Evolutionary conservation across 805 yeast genomes (phyloP), one percentile per base, ranked within the genome.

Genomic region (Metschnikowia noctiluminum): DNA sequence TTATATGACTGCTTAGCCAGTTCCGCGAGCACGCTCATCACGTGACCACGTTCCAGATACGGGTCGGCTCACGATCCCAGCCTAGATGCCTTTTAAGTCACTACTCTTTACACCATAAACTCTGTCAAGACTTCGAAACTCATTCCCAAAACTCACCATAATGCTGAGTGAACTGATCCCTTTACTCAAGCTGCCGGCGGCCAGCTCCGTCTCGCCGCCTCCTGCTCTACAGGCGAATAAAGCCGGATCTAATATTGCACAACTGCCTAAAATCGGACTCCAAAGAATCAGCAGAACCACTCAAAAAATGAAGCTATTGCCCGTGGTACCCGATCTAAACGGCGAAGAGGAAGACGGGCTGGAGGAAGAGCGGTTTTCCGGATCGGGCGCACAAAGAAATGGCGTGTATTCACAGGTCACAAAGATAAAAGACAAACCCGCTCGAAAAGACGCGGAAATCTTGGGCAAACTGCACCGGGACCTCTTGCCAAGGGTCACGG

Each of bases 381-480:
- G 30, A 13, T 26, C 36, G 36, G 37, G 35, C 27, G 7, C 42
- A 27, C 62, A 79, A 6, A 53, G 56, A 28, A 49, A 58, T 42
- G 84, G 81, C 42, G 90, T 89, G 6, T 87, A 89, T 63, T 85
- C 96, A 0, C 96, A 91, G 61, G 90, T 88, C 10, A 79, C 84
- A 47, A 77, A 86, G 52, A 91, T 91, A 54, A 89, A 85, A 32
- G 97, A 92, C 56, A 77, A 86, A 16, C 85, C 94, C 0, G 97
- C 97, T 0, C 75, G 97, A 57, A 85, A 83, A 55, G 98, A 92
- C 71, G 98, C 99, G 0, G 97, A 91, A 63, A 81, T 91, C 43
- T 72, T 94, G 49, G 96, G 97, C 3, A 94, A 91, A 64, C 82
- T 82, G 54, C 92, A 86, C 59, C 72, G 98, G 52, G 86, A 86